These are phyloP conservation scores for Rhodotorula glutinis DNA, from an alignment of 1,284 basidiomycete species.

Conservation along the genomic window DNA sequence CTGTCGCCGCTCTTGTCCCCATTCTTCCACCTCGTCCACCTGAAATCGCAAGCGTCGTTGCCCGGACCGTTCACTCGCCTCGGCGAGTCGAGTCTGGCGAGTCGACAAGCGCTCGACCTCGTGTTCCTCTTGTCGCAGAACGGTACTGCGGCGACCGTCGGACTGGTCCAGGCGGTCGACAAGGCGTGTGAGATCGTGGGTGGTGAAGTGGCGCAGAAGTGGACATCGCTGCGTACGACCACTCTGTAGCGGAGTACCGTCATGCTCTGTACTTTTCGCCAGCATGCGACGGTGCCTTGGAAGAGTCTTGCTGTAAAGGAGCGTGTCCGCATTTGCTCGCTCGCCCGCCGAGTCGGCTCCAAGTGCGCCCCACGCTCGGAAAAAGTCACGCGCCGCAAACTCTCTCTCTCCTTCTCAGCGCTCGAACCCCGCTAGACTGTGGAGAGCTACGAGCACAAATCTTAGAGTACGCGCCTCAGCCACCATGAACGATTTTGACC, in stretches of 20 bases:
- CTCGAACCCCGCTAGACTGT: background rate
- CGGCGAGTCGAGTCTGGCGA: background rate
- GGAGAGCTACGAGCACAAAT: too few species aligned
- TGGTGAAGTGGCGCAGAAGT: background rate
- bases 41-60: slow-evolving; percentile 51
- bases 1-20: slow-evolving; percentile 64
- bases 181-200: background rate
- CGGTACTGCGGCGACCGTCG: background rate
- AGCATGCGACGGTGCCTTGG: too few species aligned
- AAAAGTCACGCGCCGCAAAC: too few species aligned
- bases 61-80: slow-evolving; percentile 25
- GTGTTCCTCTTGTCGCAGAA: slow-evolving; percentile 46
- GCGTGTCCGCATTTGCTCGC: too few species aligned
- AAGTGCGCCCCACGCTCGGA: too few species aligned
- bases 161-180: background rate
- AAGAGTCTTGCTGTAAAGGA: too few species aligned
- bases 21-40: slow-evolving; percentile 71
- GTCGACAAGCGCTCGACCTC: slow-evolving; percentile 53
- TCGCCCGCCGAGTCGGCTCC: too few species aligned
- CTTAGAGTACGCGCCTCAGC: too few species aligned
- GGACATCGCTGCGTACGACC: background rate
- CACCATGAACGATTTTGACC: too few species aligned
- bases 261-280: too few species aligned
- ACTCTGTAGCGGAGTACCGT: too few species aligned
- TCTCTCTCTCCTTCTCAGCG: too few species aligned